These are phyloP conservation scores for Pichia sp. DNA, from an alignment of 1,139 yeast species.

Conservation along the genomic window DNA sequence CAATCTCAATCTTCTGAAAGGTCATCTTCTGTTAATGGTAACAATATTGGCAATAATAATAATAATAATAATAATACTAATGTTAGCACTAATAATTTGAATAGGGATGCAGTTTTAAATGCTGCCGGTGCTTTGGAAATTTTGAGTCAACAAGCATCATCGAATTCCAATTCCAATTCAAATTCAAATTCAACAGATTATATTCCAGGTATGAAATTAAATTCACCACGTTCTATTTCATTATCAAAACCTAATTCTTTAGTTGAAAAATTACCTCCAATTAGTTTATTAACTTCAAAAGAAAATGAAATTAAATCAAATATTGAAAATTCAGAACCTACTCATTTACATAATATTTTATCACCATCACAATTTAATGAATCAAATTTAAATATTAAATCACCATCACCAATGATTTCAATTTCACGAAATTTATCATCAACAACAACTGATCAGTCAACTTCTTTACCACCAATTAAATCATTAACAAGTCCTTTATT, in stretches of 20 bases:
- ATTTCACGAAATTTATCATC: not conserved
- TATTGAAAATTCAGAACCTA: conserved; percentile 10
- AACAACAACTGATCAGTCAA: not conserved
- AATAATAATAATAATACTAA: conserved; percentile 10
- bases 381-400: not conserved
- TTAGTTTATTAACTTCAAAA: conserved; percentile 23
- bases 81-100: conserved; percentile 14
- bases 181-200: conserved; percentile 16
- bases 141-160: conserved; percentile 27
- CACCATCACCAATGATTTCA: not conserved
- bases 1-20: conserved; percentile 30
- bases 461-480: conserved; percentile 12
- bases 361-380: conserved; percentile 11
- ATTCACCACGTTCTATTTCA: conserved; percentile 16
- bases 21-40: conserved; percentile 20
- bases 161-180: conserved; percentile 3
- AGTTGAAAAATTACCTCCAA: conserved; percentile 23
- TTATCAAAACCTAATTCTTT: conserved; percentile 6
- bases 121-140: conserved; percentile 61
- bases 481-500: conserved; percentile 1
- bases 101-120: conserved; percentile 28
- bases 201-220: conserved; percentile 30
- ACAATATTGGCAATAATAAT: conserved; percentile 6
- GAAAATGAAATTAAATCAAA: not conserved
- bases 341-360: conserved; percentile 17